Conservation (phyloP, 305 asterid species). For the Withania somnifera region DNA sequence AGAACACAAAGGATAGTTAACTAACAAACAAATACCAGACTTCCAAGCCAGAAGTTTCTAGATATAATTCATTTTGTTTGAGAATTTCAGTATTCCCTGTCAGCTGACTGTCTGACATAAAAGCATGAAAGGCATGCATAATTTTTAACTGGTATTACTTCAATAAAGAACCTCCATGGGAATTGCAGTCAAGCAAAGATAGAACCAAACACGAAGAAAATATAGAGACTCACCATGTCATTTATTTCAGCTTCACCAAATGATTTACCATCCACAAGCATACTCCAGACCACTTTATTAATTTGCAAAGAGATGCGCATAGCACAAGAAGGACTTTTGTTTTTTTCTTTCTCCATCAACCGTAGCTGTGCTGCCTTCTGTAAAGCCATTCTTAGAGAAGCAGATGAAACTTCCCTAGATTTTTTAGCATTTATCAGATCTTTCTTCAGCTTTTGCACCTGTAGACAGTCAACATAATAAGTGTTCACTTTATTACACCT, state of each 20-base stretch:
- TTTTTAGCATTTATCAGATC: slow-evolving; percentile 72
- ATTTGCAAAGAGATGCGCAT: slow-evolving; percentile 95
- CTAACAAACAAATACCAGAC: neutral
- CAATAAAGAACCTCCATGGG: neutral
- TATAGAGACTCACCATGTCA: slow-evolving; percentile 65
- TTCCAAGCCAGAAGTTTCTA: neutral
- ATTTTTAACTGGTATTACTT: neutral
- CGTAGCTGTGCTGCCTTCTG: slow-evolving; percentile 97
- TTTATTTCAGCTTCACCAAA: slow-evolving; percentile 99
- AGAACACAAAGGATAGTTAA: neutral
- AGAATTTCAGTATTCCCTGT: neutral
- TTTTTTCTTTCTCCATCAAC: slow-evolving; percentile 89
- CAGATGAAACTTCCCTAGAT: slow-evolving; percentile 77
- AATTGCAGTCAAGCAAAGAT: neutral
- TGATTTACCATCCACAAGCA: slow-evolving; percentile 95
- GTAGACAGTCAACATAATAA: slow-evolving; percentile 9
- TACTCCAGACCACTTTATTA: slow-evolving; percentile 89
- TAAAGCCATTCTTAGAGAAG: slow-evolving; percentile 75
- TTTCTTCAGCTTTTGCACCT: slow-evolving; percentile 78
- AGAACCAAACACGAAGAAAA: neutral
- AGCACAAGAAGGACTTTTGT: slow-evolving; percentile 96
- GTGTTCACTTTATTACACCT: neutral
- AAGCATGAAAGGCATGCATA: neutral
- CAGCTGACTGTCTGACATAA: neutral
- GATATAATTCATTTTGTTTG: neutral